Evolutionary conservation across 306 rosid species (phyloP), one percentile per base, ranked within the genome.

Genomic region (Notholithocarpus densiflorus): DNA sequence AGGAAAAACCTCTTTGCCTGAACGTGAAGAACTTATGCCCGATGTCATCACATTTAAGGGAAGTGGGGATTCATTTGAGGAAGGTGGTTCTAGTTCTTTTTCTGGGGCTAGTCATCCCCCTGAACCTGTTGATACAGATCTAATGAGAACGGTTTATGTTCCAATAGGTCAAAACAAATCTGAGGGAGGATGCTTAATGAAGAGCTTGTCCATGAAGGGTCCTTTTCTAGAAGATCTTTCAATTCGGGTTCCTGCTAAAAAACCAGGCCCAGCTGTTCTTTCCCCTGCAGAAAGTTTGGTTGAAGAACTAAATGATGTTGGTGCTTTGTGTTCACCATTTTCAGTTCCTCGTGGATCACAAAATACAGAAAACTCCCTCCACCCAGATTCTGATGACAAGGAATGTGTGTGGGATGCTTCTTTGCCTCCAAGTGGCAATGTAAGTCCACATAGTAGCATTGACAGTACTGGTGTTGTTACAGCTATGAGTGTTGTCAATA

Each of bases 351-450:
- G 87, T 21, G 90, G 80, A 6, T 93, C 96, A 4, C 99, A 88
- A 56, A 90, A 86, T 83, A 88, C 91, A 1, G 94, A 92, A 29
- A 88, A 27, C 71, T 91, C 94, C 60, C 79, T 85, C 77, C 95
- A 87, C 45, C 89, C 87, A 5, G 99, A 93, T 84, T 86, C 98
- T 11, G 98, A 95, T 71, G 98, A 93, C 85, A 95, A 88, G 73
- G 99, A 95, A 83, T 90, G 96, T 78, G 97, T 95, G 75, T 95
- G 99, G 99, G 99, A 95, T 88, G 97, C 99, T 83, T 95, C 99
- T 77, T 82, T 95, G 91, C 99, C 99, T 78, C 99, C 99, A 19
- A 95, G 97, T 73, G 98, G 98, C 57, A 93, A 95, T 89, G 98
- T 93, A 27, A 95, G 99, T 81, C 99, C 99, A 18, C 97, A 80